These are phyloP conservation scores for Malus orientalis DNA, from an alignment of 306 rosid genomes.

Conservation along the genomic window DNA sequence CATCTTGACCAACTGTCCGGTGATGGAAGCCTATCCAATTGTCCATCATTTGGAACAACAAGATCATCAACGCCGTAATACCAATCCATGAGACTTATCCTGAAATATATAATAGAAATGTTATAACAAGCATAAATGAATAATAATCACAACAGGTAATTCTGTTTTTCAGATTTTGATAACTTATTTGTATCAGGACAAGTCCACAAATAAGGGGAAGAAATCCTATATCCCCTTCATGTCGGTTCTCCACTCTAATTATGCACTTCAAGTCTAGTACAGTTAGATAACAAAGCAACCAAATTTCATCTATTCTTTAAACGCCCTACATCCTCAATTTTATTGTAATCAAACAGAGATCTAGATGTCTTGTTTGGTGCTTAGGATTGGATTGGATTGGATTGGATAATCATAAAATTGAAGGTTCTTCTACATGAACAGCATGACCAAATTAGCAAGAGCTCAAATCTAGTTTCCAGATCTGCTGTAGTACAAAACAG, in stretches of 20 bases:
- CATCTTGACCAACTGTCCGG: constrained; percentile 60
- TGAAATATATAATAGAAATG: constrained; percentile 1
- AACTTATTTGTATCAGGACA: not conserved
- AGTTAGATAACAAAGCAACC: not conserved
- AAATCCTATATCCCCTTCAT: not conserved
- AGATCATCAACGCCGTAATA: constrained; percentile 39
- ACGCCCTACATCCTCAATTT: not conserved
- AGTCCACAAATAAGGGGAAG: not conserved
- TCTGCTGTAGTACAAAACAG: not conserved
- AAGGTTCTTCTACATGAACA: not conserved
- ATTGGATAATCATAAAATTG: not conserved
- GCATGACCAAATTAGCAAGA: not conserved
- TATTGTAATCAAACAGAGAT: not conserved
- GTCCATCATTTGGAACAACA: constrained; percentile 40
- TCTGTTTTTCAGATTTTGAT: not conserved
- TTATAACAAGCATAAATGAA: no score
- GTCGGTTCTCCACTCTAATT: not conserved
- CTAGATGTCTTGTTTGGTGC: not conserved
- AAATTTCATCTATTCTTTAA: not conserved
- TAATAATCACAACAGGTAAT: not conserved
- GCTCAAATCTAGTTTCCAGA: not conserved
- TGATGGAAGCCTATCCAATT: constrained; percentile 49
- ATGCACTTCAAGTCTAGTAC: not conserved
- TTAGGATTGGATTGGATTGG: not conserved
- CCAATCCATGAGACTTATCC: constrained; percentile 55